Conservation (phyloP, 345 rosid genomes). For the Mangifera indica region DNA sequence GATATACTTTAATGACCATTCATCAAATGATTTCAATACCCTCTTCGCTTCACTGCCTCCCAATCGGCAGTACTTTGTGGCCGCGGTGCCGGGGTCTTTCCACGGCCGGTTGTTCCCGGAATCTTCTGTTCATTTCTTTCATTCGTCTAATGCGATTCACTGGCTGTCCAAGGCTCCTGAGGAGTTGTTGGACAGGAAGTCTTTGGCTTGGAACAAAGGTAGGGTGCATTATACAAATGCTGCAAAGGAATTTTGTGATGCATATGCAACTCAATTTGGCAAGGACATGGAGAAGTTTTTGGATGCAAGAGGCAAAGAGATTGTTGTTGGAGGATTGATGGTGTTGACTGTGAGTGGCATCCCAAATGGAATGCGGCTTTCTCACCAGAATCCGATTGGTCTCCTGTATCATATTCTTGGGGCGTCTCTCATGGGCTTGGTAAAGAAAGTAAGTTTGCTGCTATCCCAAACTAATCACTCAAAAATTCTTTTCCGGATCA, state of each 20-base stretch:
- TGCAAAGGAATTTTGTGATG: conserved; percentile 26
- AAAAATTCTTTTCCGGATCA: too few relatives aligned
- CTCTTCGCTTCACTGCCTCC: conserved; percentile 45
- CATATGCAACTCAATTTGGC: conserved; percentile 36
- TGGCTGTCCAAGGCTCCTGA: conserved; percentile 42
- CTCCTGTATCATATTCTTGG: conserved; percentile 28
- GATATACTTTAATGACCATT: conserved; percentile 24
- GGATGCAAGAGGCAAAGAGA: conserved; percentile 40
- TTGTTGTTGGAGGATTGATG: conserved; percentile 46
- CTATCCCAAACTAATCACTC: background rate
- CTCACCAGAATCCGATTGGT: conserved; percentile 26
- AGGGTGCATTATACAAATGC: conserved; percentile 42
- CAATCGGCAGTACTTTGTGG: conserved; percentile 26
- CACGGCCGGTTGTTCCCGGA: conserved; percentile 39
- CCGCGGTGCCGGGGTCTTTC: conserved; percentile 46
- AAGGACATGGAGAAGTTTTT: conserved; percentile 33
- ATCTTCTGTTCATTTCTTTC: conserved; percentile 36
- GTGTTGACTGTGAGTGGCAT: conserved; percentile 32
- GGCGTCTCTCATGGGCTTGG: conserved; percentile 34
- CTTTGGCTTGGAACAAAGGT: conserved; percentile 43
- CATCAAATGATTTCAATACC: conserved; percentile 57
- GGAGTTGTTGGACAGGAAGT: conserved; percentile 26
- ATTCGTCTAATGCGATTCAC: conserved; percentile 43
- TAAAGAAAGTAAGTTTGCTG: conserved; percentile 25
- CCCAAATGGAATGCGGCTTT: conserved; percentile 28